A percentile compares a stretch with the other conserved stretches of the same genome.
Conservation (phyloP, 169 alveolate genomes). For the Ichthyophthirius multifiliis region DNA sequence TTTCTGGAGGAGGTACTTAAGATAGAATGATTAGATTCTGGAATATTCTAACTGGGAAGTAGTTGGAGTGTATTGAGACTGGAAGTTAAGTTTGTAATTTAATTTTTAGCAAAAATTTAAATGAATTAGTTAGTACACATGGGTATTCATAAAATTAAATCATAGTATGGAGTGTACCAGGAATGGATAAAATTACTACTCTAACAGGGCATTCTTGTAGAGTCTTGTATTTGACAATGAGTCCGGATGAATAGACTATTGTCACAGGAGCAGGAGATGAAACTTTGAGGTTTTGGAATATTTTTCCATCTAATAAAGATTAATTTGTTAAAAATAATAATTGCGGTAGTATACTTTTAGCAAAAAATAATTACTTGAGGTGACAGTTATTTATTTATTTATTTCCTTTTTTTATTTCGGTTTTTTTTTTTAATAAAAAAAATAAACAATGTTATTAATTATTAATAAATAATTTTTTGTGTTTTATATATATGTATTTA, state of each 20-base stretch:
- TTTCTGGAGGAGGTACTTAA: slow-evolving; percentile 97
- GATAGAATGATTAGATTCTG: slow-evolving; percentile 95
- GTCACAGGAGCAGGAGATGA: slow-evolving; percentile 96
- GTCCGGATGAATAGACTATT: slow-evolving; percentile 94
- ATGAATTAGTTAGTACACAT: slow-evolving; percentile 95
- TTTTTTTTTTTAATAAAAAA: background rate
- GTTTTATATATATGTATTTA: no score
- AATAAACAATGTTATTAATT: background rate
- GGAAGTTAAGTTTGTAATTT: slow-evolving; percentile 95
- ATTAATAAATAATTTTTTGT: no score
- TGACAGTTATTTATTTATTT: background rate
- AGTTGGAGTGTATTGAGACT: slow-evolving; percentile 83
- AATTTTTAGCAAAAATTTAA: slow-evolving; percentile 89
- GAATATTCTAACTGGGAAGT: slow-evolving; percentile 89
- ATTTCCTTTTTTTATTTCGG: background rate
- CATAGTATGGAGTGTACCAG: slow-evolving; percentile 90
- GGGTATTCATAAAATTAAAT: slow-evolving; percentile 93
- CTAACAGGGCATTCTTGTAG: slow-evolving; percentile 93
- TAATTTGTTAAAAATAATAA: background rate
- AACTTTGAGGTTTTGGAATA: slow-evolving; percentile 92
- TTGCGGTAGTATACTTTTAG: background rate
- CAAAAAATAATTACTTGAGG: background rate
- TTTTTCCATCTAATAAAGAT: slow-evolving; percentile 77
- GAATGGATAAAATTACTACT: slow-evolving; percentile 62
- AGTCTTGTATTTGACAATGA: slow-evolving; percentile 91